Evolutionary conservation across 495 filamentous ascomycete species (phyloP), one percentile per base, ranked within the genome.

Genomic region (Beverwykella pulmonaria): DNA sequence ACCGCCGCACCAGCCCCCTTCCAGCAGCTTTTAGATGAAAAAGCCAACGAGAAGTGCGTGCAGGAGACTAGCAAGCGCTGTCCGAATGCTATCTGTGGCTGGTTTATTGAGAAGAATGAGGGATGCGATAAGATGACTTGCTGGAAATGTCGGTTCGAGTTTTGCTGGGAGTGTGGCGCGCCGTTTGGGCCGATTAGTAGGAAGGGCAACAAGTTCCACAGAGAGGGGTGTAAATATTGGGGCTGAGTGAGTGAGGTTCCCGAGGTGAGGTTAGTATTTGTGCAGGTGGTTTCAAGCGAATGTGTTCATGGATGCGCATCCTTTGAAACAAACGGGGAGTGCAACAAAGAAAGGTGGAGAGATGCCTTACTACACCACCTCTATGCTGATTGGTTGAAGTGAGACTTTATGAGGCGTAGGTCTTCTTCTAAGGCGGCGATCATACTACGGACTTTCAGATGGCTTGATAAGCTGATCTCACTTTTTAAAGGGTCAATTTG

Each of bases 81-180:
- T 57, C 56, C 64, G 22, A 61, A 67, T 19, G 23, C 56, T 3
- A 26, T 47, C n/a, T 67, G 64, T 53, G 64, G 64, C 1, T 67
- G 50, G 46, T 61, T 57, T 52, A 67, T 67, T 17, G 39, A 61
- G 32, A 67, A 67, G 34, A 55, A 32, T 20, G 64, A 61, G 34
- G 64, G 64, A 1, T 67, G 64, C 19, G 64, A 67, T 67, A 47
- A 54, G 54, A 61, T 67, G 64, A 61, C 64, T 30, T 65, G 62
- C 29, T 58, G 26, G 46, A 58, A 65, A 25, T 67, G 64, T 49
- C n/a, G 34, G 47, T 67, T 53, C 41, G 48, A 61, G 58, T 67
- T 67, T 52, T 67, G 64, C 34, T 67, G 64, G 64, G 48, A 54
- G 30, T 67, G 64, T 61, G 41, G 53, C 2, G 53, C 62, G 0